These are phyloP conservation scores for Penicillium tannophilum DNA, from an alignment of 495 filamentous ascomycete genomes.

Conservation along the genomic window DNA sequence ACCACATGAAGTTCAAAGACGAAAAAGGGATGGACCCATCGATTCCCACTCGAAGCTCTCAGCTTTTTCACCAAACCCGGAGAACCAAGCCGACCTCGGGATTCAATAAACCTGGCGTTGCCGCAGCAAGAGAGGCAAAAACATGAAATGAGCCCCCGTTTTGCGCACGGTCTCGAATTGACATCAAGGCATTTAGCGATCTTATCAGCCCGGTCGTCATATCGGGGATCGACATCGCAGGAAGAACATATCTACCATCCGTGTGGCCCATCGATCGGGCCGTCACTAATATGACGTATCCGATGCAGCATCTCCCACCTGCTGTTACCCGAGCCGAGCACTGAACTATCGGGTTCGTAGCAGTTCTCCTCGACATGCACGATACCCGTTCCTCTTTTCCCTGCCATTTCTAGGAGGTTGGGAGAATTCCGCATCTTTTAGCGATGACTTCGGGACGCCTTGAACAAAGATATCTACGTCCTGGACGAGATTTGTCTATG, in stretches of 20 bases:
- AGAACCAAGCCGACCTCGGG: slow-evolving; percentile 28
- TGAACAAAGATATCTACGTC: slow-evolving; percentile 60
- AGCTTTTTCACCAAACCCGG: slow-evolving; percentile 1
- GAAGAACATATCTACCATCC: slow-evolving; percentile 63
- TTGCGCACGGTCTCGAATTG: slow-evolving; percentile 27
- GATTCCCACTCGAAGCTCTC: too few relatives aligned
- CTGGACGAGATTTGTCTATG: slow-evolving; percentile 45
- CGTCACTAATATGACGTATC: slow-evolving; percentile 22
- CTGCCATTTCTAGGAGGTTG: slow-evolving; percentile 50
- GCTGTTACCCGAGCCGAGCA: slow-evolving; percentile 48
- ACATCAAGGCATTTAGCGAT: slow-evolving; percentile 55
- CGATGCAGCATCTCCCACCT: slow-evolving; percentile 47
- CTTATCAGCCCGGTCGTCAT: slow-evolving; percentile 65
- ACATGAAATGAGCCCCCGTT: slow-evolving; percentile 34
- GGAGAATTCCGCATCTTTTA: slow-evolving; percentile 49
- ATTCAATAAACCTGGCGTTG: slow-evolving; percentile 21
- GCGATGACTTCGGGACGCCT: slow-evolving; percentile 34
- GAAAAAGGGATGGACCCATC: too few relatives aligned
- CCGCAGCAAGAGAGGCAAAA: slow-evolving; percentile 30
- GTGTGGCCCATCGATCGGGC: slow-evolving; percentile 55
- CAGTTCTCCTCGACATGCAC: slow-evolving; percentile 68
- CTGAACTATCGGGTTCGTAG: slow-evolving; percentile 50
- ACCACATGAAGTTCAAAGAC: too few relatives aligned
- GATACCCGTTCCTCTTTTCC: slow-evolving; percentile 52
- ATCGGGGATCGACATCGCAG: slow-evolving; percentile 71